Evolutionary conservation across 148 eudicot genomes (phyloP).

Genomic region (Fagopyrum esculentum): DNA sequence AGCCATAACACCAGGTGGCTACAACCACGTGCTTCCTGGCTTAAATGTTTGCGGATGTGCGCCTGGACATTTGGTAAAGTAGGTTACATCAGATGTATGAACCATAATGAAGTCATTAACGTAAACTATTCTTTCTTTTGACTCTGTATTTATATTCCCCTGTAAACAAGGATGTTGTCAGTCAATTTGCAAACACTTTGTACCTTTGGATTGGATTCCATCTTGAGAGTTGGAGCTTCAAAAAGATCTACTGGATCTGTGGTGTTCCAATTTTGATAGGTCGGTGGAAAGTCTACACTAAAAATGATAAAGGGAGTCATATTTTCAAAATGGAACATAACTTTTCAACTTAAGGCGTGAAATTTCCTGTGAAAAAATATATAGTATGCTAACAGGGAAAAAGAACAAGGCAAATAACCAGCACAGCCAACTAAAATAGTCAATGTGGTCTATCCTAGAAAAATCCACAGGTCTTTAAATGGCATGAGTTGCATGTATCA

Average conservation of each 20-base stretch:
- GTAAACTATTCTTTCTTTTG: background rate
- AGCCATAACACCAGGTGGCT: slow-evolving; percentile 81
- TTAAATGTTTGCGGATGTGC: slow-evolving; percentile 77
- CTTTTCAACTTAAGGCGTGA: background rate
- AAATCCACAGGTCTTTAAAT: background rate
- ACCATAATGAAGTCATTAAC: background rate
- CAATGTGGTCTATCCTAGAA: background rate
- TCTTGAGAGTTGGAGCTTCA: slow-evolving; percentile 67
- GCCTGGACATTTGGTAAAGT: slow-evolving; percentile 39
- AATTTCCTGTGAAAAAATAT: background rate
- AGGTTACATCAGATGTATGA: background rate
- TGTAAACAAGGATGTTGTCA: background rate
- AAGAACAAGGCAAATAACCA: background rate
- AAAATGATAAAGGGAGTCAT: slow-evolving; percentile 23
- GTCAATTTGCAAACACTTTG: slow-evolving; percentile 1
- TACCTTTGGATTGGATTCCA: slow-evolving; percentile 91
- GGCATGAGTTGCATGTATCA: background rate
- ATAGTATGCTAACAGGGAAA: background rate
- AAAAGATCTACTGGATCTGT: slow-evolving; percentile 84
- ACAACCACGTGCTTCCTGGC: slow-evolving; percentile 92
- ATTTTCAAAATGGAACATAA: slow-evolving; percentile 3
- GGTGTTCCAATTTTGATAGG: slow-evolving; percentile 73
- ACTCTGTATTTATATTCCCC: background rate
- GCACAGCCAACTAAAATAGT: background rate
- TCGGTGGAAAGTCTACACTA: slow-evolving; percentile 89